Evolutionary conservation across 352 stramenopile genomes (phyloP).

Genomic region (Phytophthora pinifolia): DNA sequence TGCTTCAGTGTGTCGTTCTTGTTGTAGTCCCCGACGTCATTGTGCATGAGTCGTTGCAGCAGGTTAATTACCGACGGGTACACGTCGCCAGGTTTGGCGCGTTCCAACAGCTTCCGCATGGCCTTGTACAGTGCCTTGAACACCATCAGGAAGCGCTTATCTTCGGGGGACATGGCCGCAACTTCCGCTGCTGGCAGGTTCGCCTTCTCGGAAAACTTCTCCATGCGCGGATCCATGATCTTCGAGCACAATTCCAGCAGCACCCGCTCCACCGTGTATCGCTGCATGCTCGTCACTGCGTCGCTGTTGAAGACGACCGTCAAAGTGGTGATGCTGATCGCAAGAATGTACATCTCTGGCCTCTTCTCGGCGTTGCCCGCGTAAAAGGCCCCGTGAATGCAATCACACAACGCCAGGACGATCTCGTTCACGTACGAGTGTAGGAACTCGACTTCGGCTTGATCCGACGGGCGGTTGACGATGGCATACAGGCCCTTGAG

Average conservation of each 20-base stretch:
- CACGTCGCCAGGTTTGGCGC: conserved; percentile 63
- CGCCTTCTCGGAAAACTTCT: conserved; percentile 47
- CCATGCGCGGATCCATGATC: conserved; percentile 70
- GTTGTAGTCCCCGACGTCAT: conserved; percentile 83
- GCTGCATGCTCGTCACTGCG: conserved; percentile 62
- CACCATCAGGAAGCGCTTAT: conserved; percentile 65
- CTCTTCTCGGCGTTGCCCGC: conserved; percentile 59
- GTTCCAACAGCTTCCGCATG: conserved; percentile 54
- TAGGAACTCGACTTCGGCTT: conserved; percentile 67
- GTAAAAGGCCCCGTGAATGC: conserved; percentile 73
- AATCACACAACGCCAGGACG: conserved; percentile 67
- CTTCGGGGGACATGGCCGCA: conserved; percentile 43
- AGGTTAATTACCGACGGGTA: conserved; percentile 80
- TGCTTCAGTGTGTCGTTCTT: conserved; percentile 67
- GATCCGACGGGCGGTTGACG: conserved; percentile 54
- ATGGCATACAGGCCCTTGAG: conserved; percentile 84
- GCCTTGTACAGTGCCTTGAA: conserved; percentile 74
- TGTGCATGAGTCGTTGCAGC: conserved; percentile 76
- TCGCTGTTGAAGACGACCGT: conserved; percentile 61
- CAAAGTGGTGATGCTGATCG: conserved; percentile 70
- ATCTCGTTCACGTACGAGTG: conserved; percentile 82
- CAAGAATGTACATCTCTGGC: conserved; percentile 69
- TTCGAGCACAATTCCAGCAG: conserved; percentile 75
- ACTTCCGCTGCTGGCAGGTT: conserved; percentile 44
- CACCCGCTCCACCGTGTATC: conserved; percentile 75